phyloP scores from a whole-genome alignment of 108 stramenopile species.

The Nitzschia inconspicua region DNA sequence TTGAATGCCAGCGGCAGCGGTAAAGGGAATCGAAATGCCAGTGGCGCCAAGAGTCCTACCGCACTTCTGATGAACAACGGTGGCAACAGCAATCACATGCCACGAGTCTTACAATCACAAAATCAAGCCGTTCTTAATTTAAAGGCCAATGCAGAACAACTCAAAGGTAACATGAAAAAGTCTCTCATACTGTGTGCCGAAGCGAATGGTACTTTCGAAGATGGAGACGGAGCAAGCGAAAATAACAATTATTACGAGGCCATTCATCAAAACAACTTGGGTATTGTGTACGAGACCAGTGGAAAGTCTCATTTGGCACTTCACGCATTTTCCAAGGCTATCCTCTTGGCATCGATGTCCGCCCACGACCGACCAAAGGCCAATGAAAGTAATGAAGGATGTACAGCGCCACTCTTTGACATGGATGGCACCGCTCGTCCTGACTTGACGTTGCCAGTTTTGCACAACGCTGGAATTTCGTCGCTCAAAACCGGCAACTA shows the following conservation, averaged over 20 bases:
- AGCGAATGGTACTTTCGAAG: slow-evolving; percentile 26
- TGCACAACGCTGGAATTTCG: slow-evolving; percentile 69
- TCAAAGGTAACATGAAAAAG: slow-evolving; percentile 77
- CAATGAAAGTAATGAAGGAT: background rate
- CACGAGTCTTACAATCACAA: slow-evolving; percentile 33
- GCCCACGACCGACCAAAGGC: background rate
- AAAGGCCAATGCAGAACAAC: slow-evolving; percentile 77
- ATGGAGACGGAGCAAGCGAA: background rate
- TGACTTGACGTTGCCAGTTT: slow-evolving; percentile 42
- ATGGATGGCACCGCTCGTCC: slow-evolving; percentile 59
- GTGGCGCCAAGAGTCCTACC: slow-evolving; percentile 13
- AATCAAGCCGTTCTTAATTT: slow-evolving; percentile 67
- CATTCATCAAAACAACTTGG: slow-evolving; percentile 77
- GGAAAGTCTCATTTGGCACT: slow-evolving; percentile 67
- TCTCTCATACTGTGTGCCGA: slow-evolving; percentile 74
- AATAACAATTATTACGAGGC: slow-evolving; percentile 40
- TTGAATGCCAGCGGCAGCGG: background rate
- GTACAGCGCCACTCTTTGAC: slow-evolving; percentile 30
- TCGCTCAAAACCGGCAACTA: slow-evolving; percentile 63
- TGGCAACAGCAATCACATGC: slow-evolving; percentile 13
- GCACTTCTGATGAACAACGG: slow-evolving; percentile 12
- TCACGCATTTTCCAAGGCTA: slow-evolving; percentile 63
- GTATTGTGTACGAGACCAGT: slow-evolving; percentile 62
- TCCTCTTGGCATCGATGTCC: no score
- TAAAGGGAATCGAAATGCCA: background rate